Conservation (phyloP, 2,329 filamentous ascomycete genomes). For the Fusarium musae region DNA sequence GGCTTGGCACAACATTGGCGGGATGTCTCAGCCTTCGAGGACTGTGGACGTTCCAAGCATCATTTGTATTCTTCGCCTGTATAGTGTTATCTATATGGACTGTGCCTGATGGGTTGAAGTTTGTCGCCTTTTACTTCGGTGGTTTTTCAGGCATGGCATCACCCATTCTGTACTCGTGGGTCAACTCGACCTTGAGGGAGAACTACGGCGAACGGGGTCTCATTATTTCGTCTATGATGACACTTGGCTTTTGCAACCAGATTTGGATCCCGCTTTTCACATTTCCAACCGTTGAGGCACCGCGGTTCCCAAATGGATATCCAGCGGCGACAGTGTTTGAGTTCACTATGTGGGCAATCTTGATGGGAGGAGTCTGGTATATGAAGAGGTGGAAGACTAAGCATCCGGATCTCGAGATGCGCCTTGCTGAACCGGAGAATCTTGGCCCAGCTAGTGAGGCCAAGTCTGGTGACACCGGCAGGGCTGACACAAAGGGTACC, state of each 20-base stretch:
- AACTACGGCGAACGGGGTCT: conserved; percentile 3
- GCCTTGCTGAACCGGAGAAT: rapidly evolving
- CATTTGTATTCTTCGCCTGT: neutral
- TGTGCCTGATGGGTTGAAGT: neutral
- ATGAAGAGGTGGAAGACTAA: neutral
- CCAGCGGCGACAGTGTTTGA: neutral
- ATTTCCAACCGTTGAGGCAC: neutral
- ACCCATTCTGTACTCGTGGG: neutral
- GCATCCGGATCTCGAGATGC: neutral
- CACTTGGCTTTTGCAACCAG: conserved; percentile 2
- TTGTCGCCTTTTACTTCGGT: neutral
- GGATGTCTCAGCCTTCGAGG: conserved; percentile 3
- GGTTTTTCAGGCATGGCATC: conserved; percentile 8
- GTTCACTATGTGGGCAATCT: neutral
- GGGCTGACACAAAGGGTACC: neutral
- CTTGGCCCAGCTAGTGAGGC: rapidly evolving
- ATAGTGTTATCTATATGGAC: neutral
- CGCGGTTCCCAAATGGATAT: neutral
- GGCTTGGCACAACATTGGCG: neutral
- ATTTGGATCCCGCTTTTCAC: conserved; percentile 4
- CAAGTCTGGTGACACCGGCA: rapidly evolving
- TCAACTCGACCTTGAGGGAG: neutral
- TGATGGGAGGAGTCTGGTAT: conserved; percentile 8
- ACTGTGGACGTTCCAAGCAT: conserved; percentile 1
- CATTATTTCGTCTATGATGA: conserved; percentile 11